Base-by-base conservation (phyloP, 176 grass and related monocot species). In the Triticum dicoccoides region DNA sequence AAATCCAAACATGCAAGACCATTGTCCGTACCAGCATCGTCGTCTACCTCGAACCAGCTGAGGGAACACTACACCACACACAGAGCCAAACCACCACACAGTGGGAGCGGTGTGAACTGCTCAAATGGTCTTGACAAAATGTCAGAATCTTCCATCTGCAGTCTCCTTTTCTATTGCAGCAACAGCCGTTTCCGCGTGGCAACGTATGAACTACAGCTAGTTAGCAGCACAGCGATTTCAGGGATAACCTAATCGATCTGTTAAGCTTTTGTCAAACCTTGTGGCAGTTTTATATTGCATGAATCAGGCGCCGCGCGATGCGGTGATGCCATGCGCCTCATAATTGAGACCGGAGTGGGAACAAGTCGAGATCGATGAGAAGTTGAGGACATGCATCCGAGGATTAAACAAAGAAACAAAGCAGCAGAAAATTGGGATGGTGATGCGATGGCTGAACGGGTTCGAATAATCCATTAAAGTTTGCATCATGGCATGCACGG, bases 101-200 rank as follows among this genome's bases (percentile, higher is more conserved):
- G 2, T 27, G 49, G 6, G 30, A 0, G 8, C 29, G 63, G 62
- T 47, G 33, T 79, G 75, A 66, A 87, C 66, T 44, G 66, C 64
- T 14, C 3, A 47, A 14, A 49, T 49, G 1, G 45, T 5, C 12
- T 14, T 1, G 45, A 49, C 49, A 38, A 38, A 38, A 38, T 38
- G 37, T 38, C 37, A 37, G 37, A 61, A 82, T 69, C 73, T 65
- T 72, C 14, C 61, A 8, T 10, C 27, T 15, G 23, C 80, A 11
- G 32, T 87, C 61, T 58, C 67, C 21, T 83, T 80, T 80, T 84
- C 75, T 66, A 83, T 74, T 61, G 21, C 68, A 65, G n/a, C 45
- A 39, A 25, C 80, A 91, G 81, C 81, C 84, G 80, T 87, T 80
- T 73, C 85, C 89, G 80, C 85, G 85, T 80, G 73, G 73, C 65